Conservation (phyloP, 2,329 filamentous ascomycete species). For the Ceratocystis papillata region DNA sequence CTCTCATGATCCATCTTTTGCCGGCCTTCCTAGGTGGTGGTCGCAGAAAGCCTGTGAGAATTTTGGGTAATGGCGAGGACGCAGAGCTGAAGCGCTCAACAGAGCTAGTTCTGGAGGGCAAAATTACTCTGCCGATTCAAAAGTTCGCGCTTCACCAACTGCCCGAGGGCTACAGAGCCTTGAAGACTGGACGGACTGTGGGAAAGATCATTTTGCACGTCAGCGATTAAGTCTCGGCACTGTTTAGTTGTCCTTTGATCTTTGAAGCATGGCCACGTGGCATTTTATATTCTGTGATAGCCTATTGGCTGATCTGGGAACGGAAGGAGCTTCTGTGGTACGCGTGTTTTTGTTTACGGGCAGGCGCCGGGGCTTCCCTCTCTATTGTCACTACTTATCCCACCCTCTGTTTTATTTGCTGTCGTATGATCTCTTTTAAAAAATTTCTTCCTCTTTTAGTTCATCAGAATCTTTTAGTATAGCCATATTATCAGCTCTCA, state of each 20-base stretch:
- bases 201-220: constrained; percentile 48
- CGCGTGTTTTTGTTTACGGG: neutral
- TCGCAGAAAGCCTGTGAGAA: constrained; percentile 36
- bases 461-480: constrained; percentile 1
- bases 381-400: neutral
- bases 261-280: neutral
- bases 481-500: constrained; percentile 7
- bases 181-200: constrained; percentile 47
- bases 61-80: constrained; percentile 34
- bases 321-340: neutral
- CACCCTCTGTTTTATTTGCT: neutral
- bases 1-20: constrained; percentile 28
- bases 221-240: constrained; percentile 18
- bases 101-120: constrained; percentile 47
- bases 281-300: neutral
- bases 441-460: neutral
- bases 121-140: constrained; percentile 46
- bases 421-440: neutral
- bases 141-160: constrained; percentile 47
- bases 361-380: neutral
- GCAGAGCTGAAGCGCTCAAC: constrained; percentile 42
- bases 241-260: neutral
- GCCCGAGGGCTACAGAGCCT: constrained; percentile 44
- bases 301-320: neutral
- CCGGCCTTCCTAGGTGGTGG: constrained; percentile 34